Base-by-base conservation (phyloP, 75 land plant species). In the Sequoia sempervirens region DNA sequence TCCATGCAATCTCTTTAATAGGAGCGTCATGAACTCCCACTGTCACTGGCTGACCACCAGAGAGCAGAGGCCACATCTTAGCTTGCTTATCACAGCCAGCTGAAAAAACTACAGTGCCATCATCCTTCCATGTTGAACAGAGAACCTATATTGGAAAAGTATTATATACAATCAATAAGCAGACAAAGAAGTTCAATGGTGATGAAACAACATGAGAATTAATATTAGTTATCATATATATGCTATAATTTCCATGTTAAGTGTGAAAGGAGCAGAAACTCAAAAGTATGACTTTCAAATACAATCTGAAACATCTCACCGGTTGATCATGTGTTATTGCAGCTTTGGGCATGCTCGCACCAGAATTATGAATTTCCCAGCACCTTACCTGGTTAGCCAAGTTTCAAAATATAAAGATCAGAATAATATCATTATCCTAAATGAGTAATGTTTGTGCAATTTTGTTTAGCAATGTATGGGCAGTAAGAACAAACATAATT, bases 11-110 rank as follows among this genome's bases (percentile, higher is more conserved):
- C 12, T 90, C 94, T 80, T 89, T 94, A 23, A 97, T 86, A 41
- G 98, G 98, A 12, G 99, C 98, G 84, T 97, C 99, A 84, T 97
- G 99, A 90, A 94, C 92, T 28, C 92, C 99, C 37, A 97, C 96
- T 13, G 94, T 92, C 20, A 87, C 80, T 34, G 98, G 85, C 82
- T 92, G 96, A 47, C 94, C 94, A 38, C 99, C 99, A 82, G 94
- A 90, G 76, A 86, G 43, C 43, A 95, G 84, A n/a, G 98, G 93
- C 99, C 99, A 97, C 99, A 97, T 95, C 80, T 97, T 97, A 0
- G 88, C 99, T 76, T 94, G 99, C 84, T 95, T 97, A 84, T 97
- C 98, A 88, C 98, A 97, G 10, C 99, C 99, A 76, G 90, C 99
- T 84, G 99, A 97, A 82, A 95, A 97, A 10, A 97, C 95, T 72